These are phyloP conservation scores for Corymbia citriodora DNA, from an alignment of 441 rosid genomes.

Conservation along the genomic window DNA sequence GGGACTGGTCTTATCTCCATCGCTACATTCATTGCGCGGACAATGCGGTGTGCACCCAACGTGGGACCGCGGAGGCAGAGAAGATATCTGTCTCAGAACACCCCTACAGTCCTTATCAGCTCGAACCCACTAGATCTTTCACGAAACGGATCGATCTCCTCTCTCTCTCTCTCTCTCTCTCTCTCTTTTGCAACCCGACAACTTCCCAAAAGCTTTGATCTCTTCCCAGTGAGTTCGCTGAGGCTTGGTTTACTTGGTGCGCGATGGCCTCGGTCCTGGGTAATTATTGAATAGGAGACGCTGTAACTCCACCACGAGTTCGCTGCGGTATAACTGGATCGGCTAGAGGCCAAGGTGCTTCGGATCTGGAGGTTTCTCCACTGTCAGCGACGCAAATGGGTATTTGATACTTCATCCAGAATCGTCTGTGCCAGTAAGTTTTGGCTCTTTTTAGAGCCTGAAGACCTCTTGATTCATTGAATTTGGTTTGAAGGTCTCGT, in stretches of 20 bases:
- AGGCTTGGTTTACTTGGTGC: neutral
- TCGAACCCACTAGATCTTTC: neutral
- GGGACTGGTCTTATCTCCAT: neutral
- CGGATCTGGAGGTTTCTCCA: neutral
- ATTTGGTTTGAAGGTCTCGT: neutral
- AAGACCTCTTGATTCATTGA: neutral
- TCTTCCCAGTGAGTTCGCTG: neutral
- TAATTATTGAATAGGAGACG: neutral
- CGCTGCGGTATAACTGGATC: neutral
- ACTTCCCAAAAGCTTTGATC: neutral
- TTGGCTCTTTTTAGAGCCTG: neutral
- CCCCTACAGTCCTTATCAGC: neutral
- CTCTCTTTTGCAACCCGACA: neutral
- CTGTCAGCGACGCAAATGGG: neutral
- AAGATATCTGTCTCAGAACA: neutral
- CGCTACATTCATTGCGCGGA: neutral
- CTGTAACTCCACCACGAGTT: neutral
- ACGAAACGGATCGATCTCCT: neutral
- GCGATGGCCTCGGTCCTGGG: neutral
- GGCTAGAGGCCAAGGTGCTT: neutral
- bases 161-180: neutral
- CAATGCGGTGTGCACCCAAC: neutral
- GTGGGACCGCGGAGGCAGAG: neutral
- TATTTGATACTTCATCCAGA: neutral
- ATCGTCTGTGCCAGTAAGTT: neutral